These are phyloP conservation scores for Yamadazyma conglobata DNA, from an alignment of 1,139 yeast species.

Conservation along the genomic window DNA sequence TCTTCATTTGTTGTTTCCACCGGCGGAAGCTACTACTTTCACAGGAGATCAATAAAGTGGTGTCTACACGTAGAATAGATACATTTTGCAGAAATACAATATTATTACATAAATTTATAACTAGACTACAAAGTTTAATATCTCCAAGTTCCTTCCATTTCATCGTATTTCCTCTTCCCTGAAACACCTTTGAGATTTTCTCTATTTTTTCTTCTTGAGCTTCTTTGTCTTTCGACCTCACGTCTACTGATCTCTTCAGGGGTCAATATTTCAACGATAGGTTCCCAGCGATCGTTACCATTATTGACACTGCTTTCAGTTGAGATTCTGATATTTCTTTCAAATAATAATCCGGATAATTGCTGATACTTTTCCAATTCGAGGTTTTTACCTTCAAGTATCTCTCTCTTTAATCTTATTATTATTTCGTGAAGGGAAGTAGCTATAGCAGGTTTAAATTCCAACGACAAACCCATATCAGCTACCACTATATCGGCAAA, in stretches of 20 bases:
- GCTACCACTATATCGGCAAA: conserved; percentile 81
- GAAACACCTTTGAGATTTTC: conserved; percentile 67
- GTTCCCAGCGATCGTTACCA: conserved; percentile 77
- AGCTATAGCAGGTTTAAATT: conserved; percentile 87
- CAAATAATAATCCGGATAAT: conserved; percentile 41
- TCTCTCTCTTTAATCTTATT: conserved; percentile 74
- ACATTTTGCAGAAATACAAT: no score
- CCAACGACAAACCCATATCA: conserved; percentile 81
- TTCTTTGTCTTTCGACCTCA: conserved; percentile 92
- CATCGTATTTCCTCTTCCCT: conserved; percentile 55
- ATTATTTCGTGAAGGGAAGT: conserved; percentile 82
- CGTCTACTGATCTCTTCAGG: conserved; percentile 94
- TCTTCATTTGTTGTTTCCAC: no score
- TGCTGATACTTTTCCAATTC: conserved; percentile 46
- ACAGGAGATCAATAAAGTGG: no score
- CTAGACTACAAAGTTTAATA: no score
- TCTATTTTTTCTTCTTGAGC: conserved; percentile 84
- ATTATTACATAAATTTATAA: no score
- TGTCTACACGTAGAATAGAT: no score
- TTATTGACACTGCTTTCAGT: conserved; percentile 45
- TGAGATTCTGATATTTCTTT: conserved; percentile 42
- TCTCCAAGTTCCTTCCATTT: conserved; percentile 42
- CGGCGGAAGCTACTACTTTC: no score
- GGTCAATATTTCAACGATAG: conserved; percentile 78
- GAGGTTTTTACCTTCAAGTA: conserved; percentile 61